Conservation (phyloP, 2,329 filamentous ascomycete genomes). For the Diaporthe amygdali region DNA sequence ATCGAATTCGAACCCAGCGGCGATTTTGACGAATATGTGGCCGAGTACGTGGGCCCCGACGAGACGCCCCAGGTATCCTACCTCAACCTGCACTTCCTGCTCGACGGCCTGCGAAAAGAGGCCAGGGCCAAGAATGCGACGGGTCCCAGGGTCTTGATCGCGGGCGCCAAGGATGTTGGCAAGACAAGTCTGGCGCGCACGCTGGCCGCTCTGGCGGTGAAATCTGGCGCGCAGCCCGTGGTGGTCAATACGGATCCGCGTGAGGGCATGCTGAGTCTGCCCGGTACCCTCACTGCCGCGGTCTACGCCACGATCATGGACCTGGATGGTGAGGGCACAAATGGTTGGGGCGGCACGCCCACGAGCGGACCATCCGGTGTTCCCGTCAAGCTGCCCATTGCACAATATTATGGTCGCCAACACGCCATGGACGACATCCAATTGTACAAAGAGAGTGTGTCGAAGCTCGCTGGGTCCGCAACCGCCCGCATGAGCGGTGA, state of each 20-base stretch:
- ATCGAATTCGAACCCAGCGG: conserved; percentile 75
- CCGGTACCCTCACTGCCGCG: conserved; percentile 85
- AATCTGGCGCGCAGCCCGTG: conserved; percentile 75
- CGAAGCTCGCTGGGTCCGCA: conserved; percentile 78
- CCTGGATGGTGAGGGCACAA: conserved; percentile 70
- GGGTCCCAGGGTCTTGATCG: conserved; percentile 83
- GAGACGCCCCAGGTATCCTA: conserved; percentile 83
- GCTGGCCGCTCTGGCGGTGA: conserved; percentile 79
- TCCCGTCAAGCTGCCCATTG: conserved; percentile 89
- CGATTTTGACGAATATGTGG: conserved; percentile 58
- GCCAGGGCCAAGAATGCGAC: conserved; percentile 51
- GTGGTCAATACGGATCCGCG: conserved; percentile 85
- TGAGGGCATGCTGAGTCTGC: conserved; percentile 78
- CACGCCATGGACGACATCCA: conserved; percentile 74
- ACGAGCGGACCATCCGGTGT: conserved; percentile 88
- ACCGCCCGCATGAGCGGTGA: conserved; percentile 81
- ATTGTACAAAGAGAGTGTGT: conserved; percentile 76
- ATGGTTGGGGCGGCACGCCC: conserved; percentile 88
- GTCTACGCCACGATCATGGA: conserved; percentile 88
- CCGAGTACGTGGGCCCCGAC: conserved; percentile 69
- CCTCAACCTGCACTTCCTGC: conserved; percentile 85
- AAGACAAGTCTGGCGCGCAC: conserved; percentile 84
- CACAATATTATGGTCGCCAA: conserved; percentile 83
- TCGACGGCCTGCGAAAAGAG: conserved; percentile 71
- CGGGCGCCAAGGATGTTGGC: conserved; percentile 78